These are phyloP conservation scores for Ceratocystis eucalypticola DNA, from an alignment of 2,329 filamentous ascomycete genomes.

Conservation along the genomic window DNA sequence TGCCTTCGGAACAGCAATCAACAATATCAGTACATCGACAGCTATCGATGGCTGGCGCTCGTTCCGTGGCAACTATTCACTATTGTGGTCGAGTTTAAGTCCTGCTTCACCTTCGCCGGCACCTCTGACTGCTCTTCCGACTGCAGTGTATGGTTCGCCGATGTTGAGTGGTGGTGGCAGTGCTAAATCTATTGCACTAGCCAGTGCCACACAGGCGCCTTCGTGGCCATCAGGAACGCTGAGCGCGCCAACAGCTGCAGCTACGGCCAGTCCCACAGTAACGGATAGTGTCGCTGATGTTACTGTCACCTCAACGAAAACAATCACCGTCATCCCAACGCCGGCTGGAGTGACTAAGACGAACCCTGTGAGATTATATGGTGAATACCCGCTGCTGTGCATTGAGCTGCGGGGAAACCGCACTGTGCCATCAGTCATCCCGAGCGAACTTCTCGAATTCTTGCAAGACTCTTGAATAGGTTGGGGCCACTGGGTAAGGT, in stretches of 20 bases:
- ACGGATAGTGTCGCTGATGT: background rate
- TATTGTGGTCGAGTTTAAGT: slow-evolving; percentile 5
- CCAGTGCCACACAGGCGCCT: slow-evolving; percentile 7
- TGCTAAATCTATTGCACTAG: background rate
- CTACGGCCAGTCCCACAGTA: background rate
- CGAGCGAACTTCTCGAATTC: slow-evolving; percentile 11
- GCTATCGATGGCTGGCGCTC: slow-evolving; percentile 6
- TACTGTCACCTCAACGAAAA: background rate
- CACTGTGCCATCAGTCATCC: slow-evolving; percentile 8
- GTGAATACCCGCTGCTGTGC: slow-evolving; percentile 17
- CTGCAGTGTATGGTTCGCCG: background rate
- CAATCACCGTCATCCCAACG: background rate
- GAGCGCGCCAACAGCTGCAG: slow-evolving; percentile 3
- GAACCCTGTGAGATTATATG: slow-evolving; percentile 13
- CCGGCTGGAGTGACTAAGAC: background rate
- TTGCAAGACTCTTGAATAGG: slow-evolving; percentile 7
- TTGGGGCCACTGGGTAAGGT: background rate
- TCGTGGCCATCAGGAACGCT: slow-evolving; percentile 13
- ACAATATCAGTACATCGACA: background rate
- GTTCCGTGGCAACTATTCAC: slow-evolving; percentile 10
- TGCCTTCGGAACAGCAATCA: background rate
- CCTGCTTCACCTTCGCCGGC: background rate
- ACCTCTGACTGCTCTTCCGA: background rate
- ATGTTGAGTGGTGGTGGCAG: background rate
- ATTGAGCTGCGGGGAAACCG: slow-evolving; percentile 10